Evolutionary conservation across 495 filamentous ascomycete species (phyloP).

Genomic region (Cudoniella acicularis): DNA sequence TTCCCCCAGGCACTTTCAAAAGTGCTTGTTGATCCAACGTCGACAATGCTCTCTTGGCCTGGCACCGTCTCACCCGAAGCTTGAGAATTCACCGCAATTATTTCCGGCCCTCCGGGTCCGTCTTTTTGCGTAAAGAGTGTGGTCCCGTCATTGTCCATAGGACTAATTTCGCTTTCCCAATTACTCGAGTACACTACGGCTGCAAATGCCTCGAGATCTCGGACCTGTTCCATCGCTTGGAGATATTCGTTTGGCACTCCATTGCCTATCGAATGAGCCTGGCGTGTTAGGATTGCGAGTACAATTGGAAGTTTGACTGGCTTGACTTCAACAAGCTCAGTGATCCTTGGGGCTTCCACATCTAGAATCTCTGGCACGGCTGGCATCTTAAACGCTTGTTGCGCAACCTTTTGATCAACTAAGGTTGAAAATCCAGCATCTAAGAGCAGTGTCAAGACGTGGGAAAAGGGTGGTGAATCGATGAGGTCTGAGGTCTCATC

Average conservation of each 20-base stretch:
- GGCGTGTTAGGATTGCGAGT: constrained; percentile 77
- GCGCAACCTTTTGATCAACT: constrained; percentile 70
- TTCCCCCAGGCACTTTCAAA: constrained; percentile 67
- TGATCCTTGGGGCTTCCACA: constrained; percentile 38
- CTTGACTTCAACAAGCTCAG: constrained; percentile 42
- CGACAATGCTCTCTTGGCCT: constrained; percentile 38
- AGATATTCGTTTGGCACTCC: constrained; percentile 89
- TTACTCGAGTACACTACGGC: constrained; percentile 93
- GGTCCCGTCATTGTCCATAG: constrained; percentile 32
- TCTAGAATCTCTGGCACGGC: constrained; percentile 32
- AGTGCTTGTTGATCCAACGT: constrained; percentile 42
- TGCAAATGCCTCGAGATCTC: constrained; percentile 88
- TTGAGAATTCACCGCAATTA: neutral
- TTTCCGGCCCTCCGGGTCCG: constrained; percentile 13
- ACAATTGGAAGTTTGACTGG: constrained; percentile 82
- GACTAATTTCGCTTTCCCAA: constrained; percentile 69
- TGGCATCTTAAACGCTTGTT: constrained; percentile 69
- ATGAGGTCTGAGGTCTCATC: constrained; percentile 95
- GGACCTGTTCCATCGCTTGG: constrained; percentile 73
- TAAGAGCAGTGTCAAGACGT: constrained; percentile 79
- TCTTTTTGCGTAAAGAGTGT: constrained; percentile 28
- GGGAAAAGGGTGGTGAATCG: constrained; percentile 84
- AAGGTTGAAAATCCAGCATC: constrained; percentile 82
- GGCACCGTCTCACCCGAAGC: neutral
- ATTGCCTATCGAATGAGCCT: constrained; percentile 85